Evolutionary conservation across 2,329 filamentous ascomycete genomes (phyloP).

Genomic region (Fusarium tjaetaba): DNA sequence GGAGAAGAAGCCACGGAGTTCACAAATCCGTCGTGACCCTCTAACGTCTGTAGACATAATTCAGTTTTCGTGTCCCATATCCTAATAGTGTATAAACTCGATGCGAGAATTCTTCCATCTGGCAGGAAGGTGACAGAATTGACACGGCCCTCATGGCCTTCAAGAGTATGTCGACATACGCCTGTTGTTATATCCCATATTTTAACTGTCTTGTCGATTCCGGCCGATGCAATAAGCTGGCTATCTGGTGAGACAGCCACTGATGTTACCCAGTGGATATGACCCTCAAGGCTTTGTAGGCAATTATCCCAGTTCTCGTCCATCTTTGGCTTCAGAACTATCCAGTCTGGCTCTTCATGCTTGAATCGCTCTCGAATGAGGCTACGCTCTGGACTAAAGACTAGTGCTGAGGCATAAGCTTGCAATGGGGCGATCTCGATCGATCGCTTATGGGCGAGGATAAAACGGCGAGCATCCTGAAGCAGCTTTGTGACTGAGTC

Average conservation of each 20-base stretch:
- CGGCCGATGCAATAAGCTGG: fast-evolving
- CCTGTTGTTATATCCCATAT: not conserved
- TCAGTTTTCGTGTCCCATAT: not conserved
- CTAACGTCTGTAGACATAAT: not conserved
- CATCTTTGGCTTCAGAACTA: fast-evolving
- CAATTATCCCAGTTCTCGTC: not conserved
- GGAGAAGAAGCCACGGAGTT: fast-evolving
- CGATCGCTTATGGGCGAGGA: fast-evolving
- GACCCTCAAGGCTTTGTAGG: not conserved
- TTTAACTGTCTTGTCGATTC: fast-evolving
- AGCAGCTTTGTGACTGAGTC: fast-evolving
- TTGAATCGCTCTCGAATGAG: fast-evolving
- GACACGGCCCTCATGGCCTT: fast-evolving
- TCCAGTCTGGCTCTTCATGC: not conserved
- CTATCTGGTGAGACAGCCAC: fast-evolving
- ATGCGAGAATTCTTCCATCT: fast-evolving
- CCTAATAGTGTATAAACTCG: fast-evolving
- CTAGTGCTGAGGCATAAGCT: not conserved
- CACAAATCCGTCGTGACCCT: fast-evolving
- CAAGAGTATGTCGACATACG: fast-evolving
- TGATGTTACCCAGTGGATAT: fast-evolving
- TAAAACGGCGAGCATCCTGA: not conserved
- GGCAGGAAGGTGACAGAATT: fast-evolving
- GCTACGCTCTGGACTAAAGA: not conserved
- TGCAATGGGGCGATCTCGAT: not conserved